Evolutionary conservation across 2,329 filamentous ascomycete species (phyloP), one percentile per base, ranked within the genome.

Genomic region (Aulographum hederae): DNA sequence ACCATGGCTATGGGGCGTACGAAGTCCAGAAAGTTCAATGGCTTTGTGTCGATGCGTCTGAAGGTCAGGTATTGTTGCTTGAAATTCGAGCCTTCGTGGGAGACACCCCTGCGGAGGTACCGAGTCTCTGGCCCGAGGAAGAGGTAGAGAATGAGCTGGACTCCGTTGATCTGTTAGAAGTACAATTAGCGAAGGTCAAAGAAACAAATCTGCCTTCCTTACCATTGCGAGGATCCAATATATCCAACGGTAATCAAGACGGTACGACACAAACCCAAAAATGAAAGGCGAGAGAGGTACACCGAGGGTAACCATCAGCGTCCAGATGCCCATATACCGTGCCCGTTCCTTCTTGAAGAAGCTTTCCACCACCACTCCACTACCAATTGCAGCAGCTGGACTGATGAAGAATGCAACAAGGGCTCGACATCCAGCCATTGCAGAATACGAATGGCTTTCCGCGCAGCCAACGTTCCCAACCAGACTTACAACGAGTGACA

Each of bases 311-410:
- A 66, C 46, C 45, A 67, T 51, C 18, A 56, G 39, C 1, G 65
- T 69, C 67, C 66, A 68, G n/a, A 69, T 50, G 18, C 67, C 67
- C 59, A 70, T 68, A 31, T 62, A 67, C 30, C 53, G 55, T 4
- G 56, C 66, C 15, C 66, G 50, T 29, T 70, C 61, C 18, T 58
- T 58, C 41, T 61, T 63, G 47, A 70, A 71, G 36, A 67, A 69
- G 1, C 60, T 66, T 41, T 71, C 67, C 12, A 62, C 59, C 3
- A 71, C 67, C 6, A 71, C 63, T 1, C 56, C 66, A 42, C 63
- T 68, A 16, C 67, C 67, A 31, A 70, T 65, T 0, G 61, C 58
- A 11, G 52, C 54, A 0, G 66, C 60, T 4, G 67, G 67, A 12
- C 54, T 59, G 38, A 70, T 69, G 45, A 69, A 69, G 41, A 69